A percentile compares a stretch with the other conserved stretches of the same genome.
These are phyloP conservation scores for Hyaloscypha hepaticicola DNA, from an alignment of 495 filamentous ascomycete species.

Conservation along the genomic window DNA sequence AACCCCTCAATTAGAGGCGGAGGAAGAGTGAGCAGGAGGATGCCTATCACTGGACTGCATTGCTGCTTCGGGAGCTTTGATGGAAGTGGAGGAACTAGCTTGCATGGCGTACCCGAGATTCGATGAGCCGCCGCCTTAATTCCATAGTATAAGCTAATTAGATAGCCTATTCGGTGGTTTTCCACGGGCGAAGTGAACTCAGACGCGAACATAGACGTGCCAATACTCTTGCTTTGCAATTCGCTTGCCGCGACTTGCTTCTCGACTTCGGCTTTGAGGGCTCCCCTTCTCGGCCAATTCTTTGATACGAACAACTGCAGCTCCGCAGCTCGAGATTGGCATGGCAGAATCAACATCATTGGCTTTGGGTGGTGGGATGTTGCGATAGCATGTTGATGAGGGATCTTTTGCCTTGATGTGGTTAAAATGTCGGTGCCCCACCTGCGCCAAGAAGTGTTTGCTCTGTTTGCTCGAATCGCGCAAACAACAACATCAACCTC, in stretches of 20 bases:
- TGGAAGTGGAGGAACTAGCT: neutral
- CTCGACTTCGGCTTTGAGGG: neutral
- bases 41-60: conserved; percentile 19
- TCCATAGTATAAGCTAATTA: neutral
- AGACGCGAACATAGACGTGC: too few species aligned
- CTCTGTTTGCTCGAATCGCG: neutral
- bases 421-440: neutral
- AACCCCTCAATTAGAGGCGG: neutral
- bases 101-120: neutral
- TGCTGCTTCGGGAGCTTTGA: conserved; percentile 17
- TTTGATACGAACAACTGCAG: neutral
- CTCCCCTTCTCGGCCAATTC: too few species aligned
- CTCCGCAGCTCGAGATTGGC: neutral
- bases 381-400: neutral
- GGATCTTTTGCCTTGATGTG: neutral
- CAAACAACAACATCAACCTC: too few species aligned
- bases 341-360: neutral
- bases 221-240: too few species aligned
- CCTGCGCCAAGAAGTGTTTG: neutral
- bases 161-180: neutral
- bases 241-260: too few species aligned
- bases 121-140: too few species aligned
- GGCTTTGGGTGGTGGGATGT: neutral
- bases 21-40: neutral
- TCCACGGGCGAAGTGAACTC: too few species aligned